phyloP scores from a whole-genome alignment of 208 protist species.

The Trypanosoma conorhini region DNA sequence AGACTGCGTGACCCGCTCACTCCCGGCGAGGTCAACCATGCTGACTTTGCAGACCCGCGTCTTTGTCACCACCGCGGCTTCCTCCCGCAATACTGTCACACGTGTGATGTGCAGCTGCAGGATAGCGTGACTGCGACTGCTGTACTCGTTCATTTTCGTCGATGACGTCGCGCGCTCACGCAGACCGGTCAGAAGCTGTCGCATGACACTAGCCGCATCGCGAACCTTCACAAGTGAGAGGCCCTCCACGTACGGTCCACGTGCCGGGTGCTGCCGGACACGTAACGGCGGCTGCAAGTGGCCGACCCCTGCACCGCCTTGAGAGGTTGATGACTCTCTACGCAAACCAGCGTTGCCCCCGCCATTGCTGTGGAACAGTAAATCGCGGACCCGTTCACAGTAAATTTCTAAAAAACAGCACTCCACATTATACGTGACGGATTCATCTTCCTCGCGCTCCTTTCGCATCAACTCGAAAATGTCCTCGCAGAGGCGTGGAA shows the following conservation, averaged over 20 bases:
- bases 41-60: constrained; percentile 83
- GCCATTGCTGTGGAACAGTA: constrained; percentile 37
- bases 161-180: constrained; percentile 78
- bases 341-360: not conserved
- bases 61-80: constrained; percentile 59
- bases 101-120: constrained; percentile 91
- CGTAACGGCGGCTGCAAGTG: constrained; percentile 33
- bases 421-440: constrained; percentile 65
- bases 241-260: constrained; percentile 79
- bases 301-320: not conserved
- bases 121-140: constrained; percentile 97
- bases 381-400: constrained; percentile 83
- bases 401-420: constrained; percentile 90
- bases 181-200: constrained; percentile 56
- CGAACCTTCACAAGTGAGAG: constrained; percentile 62
- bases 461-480: constrained; percentile 70
- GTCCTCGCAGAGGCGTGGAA: constrained; percentile 74
- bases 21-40: constrained; percentile 97
- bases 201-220: constrained; percentile 39
- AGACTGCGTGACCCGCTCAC: constrained; percentile 91
- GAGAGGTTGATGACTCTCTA: not conserved
- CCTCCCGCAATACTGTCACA: constrained; percentile 40
- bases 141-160: constrained; percentile 96
- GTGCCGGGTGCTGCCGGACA: constrained; percentile 74
- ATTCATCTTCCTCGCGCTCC: constrained; percentile 63